A percentile compares a stretch with the other conserved stretches of the same genome.
Conservation (phyloP, 2,329 filamentous ascomycete genomes). For the Neofusicoccum kwambonambiense region DNA sequence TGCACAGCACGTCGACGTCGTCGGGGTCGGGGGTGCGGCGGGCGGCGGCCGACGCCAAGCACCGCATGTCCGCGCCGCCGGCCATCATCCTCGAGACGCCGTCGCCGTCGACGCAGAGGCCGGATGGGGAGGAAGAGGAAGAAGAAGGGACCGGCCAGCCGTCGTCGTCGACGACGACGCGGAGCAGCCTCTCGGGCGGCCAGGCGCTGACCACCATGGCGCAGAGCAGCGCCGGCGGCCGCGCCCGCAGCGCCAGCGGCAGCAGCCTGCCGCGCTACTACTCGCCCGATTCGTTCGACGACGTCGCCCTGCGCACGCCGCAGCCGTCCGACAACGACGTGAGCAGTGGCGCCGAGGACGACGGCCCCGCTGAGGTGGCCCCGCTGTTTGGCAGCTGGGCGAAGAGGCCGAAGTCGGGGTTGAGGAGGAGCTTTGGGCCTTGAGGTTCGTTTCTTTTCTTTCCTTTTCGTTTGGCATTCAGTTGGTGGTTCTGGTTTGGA, state of each 20-base stretch:
- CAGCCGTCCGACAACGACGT: neutral
- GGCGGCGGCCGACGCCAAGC: neutral
- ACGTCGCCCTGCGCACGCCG: constrained; percentile 6
- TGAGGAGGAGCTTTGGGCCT: constrained; percentile 6
- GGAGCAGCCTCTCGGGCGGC: neutral
- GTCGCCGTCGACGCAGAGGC: neutral
- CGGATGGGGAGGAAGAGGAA: neutral
- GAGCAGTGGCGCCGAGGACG: neutral
- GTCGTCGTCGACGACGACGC: neutral
- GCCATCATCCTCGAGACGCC: constrained; percentile 14
- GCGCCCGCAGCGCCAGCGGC: constrained; percentile 1
- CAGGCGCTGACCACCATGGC: neutral
- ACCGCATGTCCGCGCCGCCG: constrained; percentile 6
- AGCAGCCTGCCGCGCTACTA: constrained; percentile 7
- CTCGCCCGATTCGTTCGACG: neutral
- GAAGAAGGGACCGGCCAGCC: neutral
- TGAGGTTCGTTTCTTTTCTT: neutral
- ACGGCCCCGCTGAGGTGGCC: neutral
- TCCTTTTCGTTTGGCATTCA: neutral
- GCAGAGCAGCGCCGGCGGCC: neutral
- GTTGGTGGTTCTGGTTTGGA: neutral
- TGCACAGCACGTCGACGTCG: neutral
- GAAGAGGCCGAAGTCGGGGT: neutral
- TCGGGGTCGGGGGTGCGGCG: neutral
- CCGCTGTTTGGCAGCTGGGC: neutral